Evolutionary conservation across 495 filamentous ascomycete genomes (phyloP).

Genomic region (Aspergillus cavernicola): DNA sequence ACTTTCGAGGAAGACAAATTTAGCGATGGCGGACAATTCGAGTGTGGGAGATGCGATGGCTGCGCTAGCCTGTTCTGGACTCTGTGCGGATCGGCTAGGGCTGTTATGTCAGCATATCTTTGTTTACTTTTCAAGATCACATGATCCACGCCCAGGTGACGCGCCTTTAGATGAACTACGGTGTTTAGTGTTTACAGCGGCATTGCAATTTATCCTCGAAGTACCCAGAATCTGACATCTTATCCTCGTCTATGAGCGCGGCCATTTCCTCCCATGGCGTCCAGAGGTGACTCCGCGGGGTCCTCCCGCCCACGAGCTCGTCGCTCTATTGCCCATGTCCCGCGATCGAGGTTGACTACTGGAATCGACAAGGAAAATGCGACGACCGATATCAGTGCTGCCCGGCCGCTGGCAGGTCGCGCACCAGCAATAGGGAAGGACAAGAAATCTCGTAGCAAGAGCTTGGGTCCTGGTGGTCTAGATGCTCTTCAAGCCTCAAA

Average conservation of each 20-base stretch:
- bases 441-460: slow-evolving; percentile 89
- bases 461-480: slow-evolving; percentile 85
- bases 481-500: slow-evolving; percentile 72
- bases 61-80: slow-evolving; percentile 32
- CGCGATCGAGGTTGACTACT: slow-evolving; percentile 44
- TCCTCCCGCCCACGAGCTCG: slow-evolving; percentile 55
- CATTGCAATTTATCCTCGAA: neutral
- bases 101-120: slow-evolving; percentile 29
- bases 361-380: slow-evolving; percentile 67
- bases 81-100: slow-evolving; percentile 40
- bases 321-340: slow-evolving; percentile 72
- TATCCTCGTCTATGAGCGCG: slow-evolving; percentile 15
- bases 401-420: slow-evolving; percentile 25
- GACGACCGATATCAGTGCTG: slow-evolving; percentile 54
- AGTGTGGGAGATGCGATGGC: slow-evolving; percentile 36
- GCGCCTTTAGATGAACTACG: slow-evolving; percentile 16
- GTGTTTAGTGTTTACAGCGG: neutral
- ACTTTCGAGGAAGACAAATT: slow-evolving; percentile 42
- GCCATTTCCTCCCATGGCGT: slow-evolving; percentile 27
- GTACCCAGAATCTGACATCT: too few species aligned
- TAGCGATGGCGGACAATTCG: slow-evolving; percentile 34
- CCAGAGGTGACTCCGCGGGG: slow-evolving; percentile 36
- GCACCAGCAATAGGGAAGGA: slow-evolving; percentile 39
- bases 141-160: slow-evolving; percentile 26
- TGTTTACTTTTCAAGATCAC: slow-evolving; percentile 42